phyloP scores from a whole-genome alignment of 148 eudicot genomes.

The Rhododendron henanense region DNA sequence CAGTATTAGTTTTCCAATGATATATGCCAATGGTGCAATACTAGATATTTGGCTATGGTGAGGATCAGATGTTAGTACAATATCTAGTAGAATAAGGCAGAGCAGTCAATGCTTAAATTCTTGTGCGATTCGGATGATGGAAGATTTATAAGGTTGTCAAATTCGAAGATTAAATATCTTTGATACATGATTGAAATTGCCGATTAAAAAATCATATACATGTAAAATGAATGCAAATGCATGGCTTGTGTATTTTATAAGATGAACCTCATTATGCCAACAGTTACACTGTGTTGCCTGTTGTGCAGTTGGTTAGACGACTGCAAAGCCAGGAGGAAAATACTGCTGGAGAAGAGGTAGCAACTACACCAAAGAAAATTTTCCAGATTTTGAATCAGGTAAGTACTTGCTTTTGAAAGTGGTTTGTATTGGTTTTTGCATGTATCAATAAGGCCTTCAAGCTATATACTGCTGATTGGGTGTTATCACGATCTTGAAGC shows the following conservation, averaged over 20 bases:
- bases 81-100: background rate
- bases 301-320: constrained; percentile 70
- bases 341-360: constrained; percentile 53
- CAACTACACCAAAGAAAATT: constrained; percentile 63
- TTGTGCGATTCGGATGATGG: background rate
- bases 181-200: background rate
- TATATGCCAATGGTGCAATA: background rate
- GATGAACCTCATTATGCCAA: background rate
- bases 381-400: constrained; percentile 92
- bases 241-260: background rate
- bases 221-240: background rate
- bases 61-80: background rate
- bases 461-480: background rate
- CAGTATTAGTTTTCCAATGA: background rate
- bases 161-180: background rate
- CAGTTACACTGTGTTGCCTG: constrained; percentile 6
- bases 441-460: background rate
- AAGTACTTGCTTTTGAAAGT: background rate
- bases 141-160: background rate
- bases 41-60: background rate
- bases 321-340: constrained; percentile 55
- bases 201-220: no score
- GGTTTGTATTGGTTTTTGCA: constrained; percentile 1
- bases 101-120: background rate
- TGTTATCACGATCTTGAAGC: background rate